Conservation (phyloP, 805 yeast genomes). For the Saccharomycopsis sp. region DNA sequence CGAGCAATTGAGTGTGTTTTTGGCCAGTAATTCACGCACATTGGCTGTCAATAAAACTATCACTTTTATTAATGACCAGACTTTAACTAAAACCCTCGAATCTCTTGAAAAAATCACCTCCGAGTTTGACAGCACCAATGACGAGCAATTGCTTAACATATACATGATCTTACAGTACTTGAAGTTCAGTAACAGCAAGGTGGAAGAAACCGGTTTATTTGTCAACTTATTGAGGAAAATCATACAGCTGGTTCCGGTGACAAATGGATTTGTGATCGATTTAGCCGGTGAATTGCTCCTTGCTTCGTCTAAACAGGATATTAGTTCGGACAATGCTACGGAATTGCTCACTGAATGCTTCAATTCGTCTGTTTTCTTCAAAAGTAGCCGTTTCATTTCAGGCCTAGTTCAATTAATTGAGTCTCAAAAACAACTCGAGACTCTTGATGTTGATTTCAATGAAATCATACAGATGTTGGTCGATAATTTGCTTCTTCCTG, state of each 20-base stretch:
- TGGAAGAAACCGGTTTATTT: neutral
- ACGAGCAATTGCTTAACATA: neutral
- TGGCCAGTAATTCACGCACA: neutral
- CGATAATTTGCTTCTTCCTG: conserved; percentile 41
- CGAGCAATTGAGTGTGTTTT: neutral
- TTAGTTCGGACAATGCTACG: neutral
- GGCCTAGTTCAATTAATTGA: neutral
- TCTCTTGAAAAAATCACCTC: neutral
- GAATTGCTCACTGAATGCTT: neutral
- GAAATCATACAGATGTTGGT: conserved; percentile 1
- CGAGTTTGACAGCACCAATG: neutral
- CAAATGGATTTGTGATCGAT: neutral
- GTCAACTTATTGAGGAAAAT: neutral
- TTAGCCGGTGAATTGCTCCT: neutral
- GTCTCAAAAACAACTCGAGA: neutral
- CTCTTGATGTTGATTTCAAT: conserved; percentile 11
- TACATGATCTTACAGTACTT: neutral
- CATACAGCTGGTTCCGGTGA: neutral
- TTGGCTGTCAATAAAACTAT: neutral
- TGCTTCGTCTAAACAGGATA: neutral
- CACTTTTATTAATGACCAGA: neutral
- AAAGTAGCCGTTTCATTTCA: neutral
- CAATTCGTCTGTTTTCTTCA: neutral
- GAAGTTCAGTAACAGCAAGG: neutral
- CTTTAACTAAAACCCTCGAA: neutral